Evolutionary conservation across 352 stramenopile genomes (phyloP).

Genomic region (Globisporangium alternatum): DNA sequence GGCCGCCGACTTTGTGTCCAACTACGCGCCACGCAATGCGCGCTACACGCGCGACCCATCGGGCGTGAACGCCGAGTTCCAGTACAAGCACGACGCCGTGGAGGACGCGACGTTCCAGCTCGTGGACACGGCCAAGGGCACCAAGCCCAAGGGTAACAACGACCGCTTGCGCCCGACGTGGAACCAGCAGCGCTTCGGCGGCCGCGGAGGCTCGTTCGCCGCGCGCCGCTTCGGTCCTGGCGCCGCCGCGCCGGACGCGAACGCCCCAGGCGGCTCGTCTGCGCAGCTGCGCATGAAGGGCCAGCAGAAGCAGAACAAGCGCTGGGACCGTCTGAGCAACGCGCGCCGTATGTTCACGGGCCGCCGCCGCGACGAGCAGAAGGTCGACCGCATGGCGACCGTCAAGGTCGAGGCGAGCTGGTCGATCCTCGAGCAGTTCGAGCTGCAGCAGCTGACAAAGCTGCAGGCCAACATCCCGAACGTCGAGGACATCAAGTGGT

Average conservation of each 20-base stretch:
- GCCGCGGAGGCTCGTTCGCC: constrained; percentile 44
- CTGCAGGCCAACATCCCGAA: constrained; percentile 87
- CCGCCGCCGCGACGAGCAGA: constrained; percentile 66
- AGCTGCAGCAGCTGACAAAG: constrained; percentile 95
- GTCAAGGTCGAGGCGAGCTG: constrained; percentile 92
- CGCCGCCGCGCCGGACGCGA: constrained; percentile 25
- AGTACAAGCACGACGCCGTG: constrained; percentile 92
- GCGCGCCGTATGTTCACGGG: constrained; percentile 64
- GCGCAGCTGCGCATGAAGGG: constrained; percentile 78
- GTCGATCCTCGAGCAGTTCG: constrained; percentile 95
- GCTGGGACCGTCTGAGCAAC: constrained; percentile 77
- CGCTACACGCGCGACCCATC: constrained; percentile 70
- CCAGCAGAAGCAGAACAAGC: constrained; percentile 87
- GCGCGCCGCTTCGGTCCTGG: constrained; percentile 22
- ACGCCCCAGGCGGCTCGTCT: constrained; percentile 40
- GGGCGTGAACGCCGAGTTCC: constrained; percentile 91
- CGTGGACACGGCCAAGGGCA: constrained; percentile 92
- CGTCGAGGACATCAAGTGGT: constrained; percentile 92
- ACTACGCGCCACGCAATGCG: constrained; percentile 54
- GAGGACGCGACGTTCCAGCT: constrained; percentile 93
- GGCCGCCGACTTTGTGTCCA: constrained; percentile 91
- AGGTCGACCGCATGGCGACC: constrained; percentile 80
- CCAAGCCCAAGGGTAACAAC: constrained; percentile 61
- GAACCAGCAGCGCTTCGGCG: constrained; percentile 84
- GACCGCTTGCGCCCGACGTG: constrained; percentile 77